These are phyloP conservation scores for Boletus pseudopeckii DNA, from an alignment of 768 basidiomycete genomes.

Conservation along the genomic window DNA sequence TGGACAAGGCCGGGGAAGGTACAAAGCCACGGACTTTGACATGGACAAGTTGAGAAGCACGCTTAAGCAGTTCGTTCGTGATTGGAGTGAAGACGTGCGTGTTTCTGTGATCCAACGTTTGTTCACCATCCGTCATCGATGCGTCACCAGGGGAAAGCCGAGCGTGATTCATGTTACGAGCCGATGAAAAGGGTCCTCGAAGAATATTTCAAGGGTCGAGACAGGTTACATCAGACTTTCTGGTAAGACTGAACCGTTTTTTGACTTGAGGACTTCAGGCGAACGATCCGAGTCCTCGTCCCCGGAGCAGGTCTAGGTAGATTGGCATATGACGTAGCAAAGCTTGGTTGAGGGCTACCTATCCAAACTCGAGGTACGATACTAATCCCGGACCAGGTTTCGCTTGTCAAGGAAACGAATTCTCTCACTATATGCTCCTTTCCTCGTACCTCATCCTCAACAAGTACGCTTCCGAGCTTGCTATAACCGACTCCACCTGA, in stretches of 20 bases:
- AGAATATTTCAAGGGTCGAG: conserved; percentile 48
- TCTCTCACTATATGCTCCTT: conserved; percentile 93
- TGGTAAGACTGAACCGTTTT: too few relatives aligned
- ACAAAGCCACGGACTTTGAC: conserved; percentile 64
- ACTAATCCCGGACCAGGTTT: conserved; percentile 55
- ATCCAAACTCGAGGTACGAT: not conserved
- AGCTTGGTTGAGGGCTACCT: conserved; percentile 51
- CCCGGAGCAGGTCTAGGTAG: conserved; percentile 90
- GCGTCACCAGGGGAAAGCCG: conserved; percentile 56
- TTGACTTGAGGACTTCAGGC: conserved; percentile 31
- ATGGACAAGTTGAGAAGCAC: conserved; percentile 93
- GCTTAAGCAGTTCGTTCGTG: conserved; percentile 87
- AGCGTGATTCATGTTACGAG: conserved; percentile 75
- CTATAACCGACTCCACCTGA: not conserved
- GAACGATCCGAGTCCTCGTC: conserved; percentile 69
- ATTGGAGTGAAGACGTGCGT: conserved; percentile 84
- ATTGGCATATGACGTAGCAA: conserved; percentile 84
- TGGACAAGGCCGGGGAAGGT: conserved; percentile 23
- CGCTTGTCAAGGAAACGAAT: conserved; percentile 91
- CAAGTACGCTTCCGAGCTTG: conserved; percentile 43
- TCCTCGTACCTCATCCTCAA: conserved; percentile 88
- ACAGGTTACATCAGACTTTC: conserved; percentile 39
- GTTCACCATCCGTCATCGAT: not conserved
- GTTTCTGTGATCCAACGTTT: not conserved
- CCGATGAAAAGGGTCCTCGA: conserved; percentile 79